Conservation (phyloP, 805 yeast species). For the Teunomyces lycoperdinae region DNA sequence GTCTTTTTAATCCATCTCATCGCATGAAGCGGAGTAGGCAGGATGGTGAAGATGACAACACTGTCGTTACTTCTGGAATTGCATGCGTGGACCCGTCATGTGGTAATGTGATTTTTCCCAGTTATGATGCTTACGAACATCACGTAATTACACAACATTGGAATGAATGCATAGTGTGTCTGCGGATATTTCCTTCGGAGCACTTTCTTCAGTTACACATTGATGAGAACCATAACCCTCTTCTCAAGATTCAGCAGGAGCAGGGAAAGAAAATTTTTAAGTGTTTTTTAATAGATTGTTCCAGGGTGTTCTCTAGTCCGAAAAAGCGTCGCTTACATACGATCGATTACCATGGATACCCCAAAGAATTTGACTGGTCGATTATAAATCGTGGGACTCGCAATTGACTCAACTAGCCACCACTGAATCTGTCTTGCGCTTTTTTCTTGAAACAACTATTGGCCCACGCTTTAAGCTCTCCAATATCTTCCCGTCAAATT, state of each 20-base stretch:
- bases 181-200: constrained; percentile 42
- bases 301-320: constrained; percentile 34
- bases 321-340: constrained; percentile 46
- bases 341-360: constrained; percentile 50
- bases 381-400: constrained; percentile 28
- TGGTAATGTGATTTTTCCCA: neutral
- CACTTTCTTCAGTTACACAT: constrained; percentile 46
- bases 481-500: constrained; percentile 64
- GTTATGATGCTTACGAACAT: constrained; percentile 4
- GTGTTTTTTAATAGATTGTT: constrained; percentile 46
- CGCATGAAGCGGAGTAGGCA: neutral
- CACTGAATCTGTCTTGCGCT: constrained; percentile 21
- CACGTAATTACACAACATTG: constrained; percentile 5
- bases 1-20: neutral
- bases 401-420: neutral
- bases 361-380: constrained; percentile 30
- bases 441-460: constrained; percentile 40
- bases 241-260: constrained; percentile 32
- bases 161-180: constrained; percentile 30
- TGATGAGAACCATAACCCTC: constrained; percentile 53
- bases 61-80: neutral
- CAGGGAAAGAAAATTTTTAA: constrained; percentile 39
- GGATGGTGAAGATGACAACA: neutral
- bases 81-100: constrained; percentile 1
- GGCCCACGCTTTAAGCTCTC: constrained; percentile 60